A percentile compares a stretch with the other conserved stretches of the same genome.
Evolutionary conservation across 306 rosid species (phyloP).

Genomic region (Trifolium dubium): DNA sequence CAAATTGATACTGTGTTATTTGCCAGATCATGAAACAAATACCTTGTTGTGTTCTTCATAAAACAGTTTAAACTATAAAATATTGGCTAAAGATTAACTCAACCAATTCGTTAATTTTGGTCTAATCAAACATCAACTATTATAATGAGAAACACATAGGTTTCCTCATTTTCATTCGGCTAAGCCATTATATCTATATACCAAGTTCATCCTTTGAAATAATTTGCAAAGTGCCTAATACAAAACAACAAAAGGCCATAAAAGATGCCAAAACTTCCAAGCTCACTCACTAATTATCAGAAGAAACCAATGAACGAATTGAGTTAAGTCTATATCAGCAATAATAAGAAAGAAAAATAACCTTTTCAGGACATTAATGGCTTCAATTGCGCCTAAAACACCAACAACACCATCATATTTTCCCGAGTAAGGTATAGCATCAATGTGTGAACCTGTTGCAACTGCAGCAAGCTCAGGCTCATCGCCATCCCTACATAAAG

Average conservation of each 20-base stretch:
- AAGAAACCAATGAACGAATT: slow-evolving; percentile 16
- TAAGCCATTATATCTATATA: slow-evolving; percentile 8
- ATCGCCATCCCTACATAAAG: slow-evolving; percentile 70
- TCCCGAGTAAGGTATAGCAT: slow-evolving; percentile 97
- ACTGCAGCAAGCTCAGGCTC: slow-evolving; percentile 81
- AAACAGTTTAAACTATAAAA: not conserved
- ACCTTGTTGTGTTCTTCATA: not conserved
- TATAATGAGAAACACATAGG: slow-evolving; percentile 1
- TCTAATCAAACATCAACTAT: slow-evolving; percentile 21
- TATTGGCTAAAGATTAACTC: slow-evolving; percentile 6
- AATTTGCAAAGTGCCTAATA: slow-evolving; percentile 3
- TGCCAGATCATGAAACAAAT: not conserved
- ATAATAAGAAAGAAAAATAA: slow-evolving; percentile 42
- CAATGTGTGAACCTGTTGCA: slow-evolving; percentile 94
- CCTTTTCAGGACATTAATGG: slow-evolving; percentile 86
- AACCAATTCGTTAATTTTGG: slow-evolving; percentile 1
- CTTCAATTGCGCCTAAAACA: slow-evolving; percentile 98
- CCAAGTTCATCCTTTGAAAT: not conserved
- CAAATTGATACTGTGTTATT: slow-evolving; percentile 7
- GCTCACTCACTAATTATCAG: slow-evolving; percentile 21
- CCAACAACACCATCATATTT: slow-evolving; percentile 97
- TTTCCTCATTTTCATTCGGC: not conserved
- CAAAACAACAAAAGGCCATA: slow-evolving; percentile 7
- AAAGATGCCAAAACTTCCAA: slow-evolving; percentile 29
- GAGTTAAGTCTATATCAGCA: slow-evolving; percentile 10